A percentile compares a stretch with the other conserved stretches of the same genome.
Conservation (phyloP, 805 yeast genomes). For the Wickerhamiella domercqiae region DNA sequence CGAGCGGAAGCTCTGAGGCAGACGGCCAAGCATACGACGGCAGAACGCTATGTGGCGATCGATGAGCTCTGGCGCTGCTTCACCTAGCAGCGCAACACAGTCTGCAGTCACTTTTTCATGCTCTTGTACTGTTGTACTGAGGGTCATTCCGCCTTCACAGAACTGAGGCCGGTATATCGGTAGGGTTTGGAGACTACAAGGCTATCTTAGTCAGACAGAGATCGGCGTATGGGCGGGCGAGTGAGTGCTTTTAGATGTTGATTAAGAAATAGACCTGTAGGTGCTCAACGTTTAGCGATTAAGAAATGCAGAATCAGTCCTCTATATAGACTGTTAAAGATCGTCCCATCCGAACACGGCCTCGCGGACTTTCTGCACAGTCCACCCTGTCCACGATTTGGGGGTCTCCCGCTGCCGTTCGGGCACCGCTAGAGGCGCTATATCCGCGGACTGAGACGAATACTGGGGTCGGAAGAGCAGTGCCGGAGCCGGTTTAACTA, state of each 20-base stretch:
- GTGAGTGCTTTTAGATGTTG: too few relatives aligned
- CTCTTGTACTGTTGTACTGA: conserved; percentile 6
- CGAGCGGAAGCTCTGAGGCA: conserved; percentile 37
- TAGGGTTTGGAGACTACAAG: too few relatives aligned
- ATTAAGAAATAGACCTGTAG: too few relatives aligned
- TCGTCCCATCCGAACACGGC: conserved; percentile 45
- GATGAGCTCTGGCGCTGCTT: conserved; percentile 2
- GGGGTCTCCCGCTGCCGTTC: conserved; percentile 5
- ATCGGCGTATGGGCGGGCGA: too few relatives aligned
- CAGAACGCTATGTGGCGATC: conserved; percentile 32
- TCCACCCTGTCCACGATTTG: conserved; percentile 22
- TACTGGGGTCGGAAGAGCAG: background rate
- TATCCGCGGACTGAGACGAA: background rate
- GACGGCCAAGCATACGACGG: conserved; percentile 25
- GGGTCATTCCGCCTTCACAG: too few relatives aligned
- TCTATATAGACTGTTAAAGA: too few relatives aligned
- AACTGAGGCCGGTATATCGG: too few relatives aligned
- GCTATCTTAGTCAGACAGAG: too few relatives aligned
- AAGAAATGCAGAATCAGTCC: too few relatives aligned
- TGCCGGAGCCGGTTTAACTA: background rate
- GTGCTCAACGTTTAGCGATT: too few relatives aligned
- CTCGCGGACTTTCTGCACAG: conserved; percentile 27
- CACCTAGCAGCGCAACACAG: conserved; percentile 10
- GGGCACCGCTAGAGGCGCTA: conserved; percentile 2
- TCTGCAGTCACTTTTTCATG: conserved; percentile 9